Base-by-base conservation (phyloP, 306 rosid species). In the Vachellia pachyceras region DNA sequence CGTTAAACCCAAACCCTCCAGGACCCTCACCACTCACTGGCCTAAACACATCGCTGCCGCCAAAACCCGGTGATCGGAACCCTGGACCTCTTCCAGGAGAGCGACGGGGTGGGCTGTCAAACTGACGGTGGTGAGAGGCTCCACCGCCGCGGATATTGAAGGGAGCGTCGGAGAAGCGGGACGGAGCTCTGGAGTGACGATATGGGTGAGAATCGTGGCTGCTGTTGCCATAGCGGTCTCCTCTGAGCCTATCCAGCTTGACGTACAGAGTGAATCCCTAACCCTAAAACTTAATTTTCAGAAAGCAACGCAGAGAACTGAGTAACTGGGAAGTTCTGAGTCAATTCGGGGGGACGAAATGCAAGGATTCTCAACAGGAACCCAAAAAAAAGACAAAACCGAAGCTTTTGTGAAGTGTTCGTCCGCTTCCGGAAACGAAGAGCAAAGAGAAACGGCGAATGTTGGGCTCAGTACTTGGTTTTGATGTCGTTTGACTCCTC, bases 211-310 rank as follows among this genome's bases (percentile, higher is more conserved):
- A 82, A 54, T 45, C 75, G 55, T 23, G 39, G 20, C 45, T 70
- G 37, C 42, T 5, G 52, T 60, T 76, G 77, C 91, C 89, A 84
- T 90, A 89, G 85, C 99, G 99, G 78, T 89, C 95, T 79, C 85
- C 95, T 88, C 95, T 87, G 89, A 89, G 92, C 81, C 90, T 95
- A 83, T 95, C 99, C 97, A 92, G 99, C 89, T 92, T 91, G 86
- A 83, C 91, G 45, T 72, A 22, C 72, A 52, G 69, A 60, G 58
- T 6, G 79, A 80, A 81, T 22, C 92, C 90, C 89, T 82, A 91
- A 84, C 75, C 82, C 86, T 65, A 86, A 84, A 22, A 41, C 1
- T 0, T 55, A 7, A n/a, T 6, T 42, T 11, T 6, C 13, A 22
- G 50, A 42, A 14, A 20, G 22, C 9, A 15, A n/a, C 25, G 67